These are phyloP conservation scores for Tetrahymena malaccensis DNA, from an alignment of 73 alveolate species.

Conservation along the genomic window DNA sequence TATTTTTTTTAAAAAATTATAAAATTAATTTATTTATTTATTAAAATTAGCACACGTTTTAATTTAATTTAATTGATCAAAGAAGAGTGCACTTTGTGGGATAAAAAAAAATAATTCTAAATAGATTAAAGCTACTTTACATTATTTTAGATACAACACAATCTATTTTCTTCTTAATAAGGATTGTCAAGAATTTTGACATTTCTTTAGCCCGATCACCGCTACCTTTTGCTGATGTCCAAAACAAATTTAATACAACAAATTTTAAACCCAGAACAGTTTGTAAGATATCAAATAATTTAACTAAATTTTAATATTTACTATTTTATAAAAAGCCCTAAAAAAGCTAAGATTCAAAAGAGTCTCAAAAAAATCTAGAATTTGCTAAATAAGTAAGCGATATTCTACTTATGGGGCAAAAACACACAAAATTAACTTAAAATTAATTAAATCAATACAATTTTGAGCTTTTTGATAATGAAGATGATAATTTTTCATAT, in stretches of 20 bases:
- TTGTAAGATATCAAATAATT: background rate
- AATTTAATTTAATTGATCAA: background rate
- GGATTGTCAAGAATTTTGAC: background rate
- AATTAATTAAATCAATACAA: background rate
- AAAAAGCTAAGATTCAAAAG: background rate
- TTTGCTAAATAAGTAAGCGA: background rate
- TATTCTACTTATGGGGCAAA: background rate
- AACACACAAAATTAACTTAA: background rate
- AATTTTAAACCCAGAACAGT: background rate
- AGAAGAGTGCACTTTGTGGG: background rate
- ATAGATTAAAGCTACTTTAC: background rate
- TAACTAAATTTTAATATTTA: background rate
- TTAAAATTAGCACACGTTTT: background rate
- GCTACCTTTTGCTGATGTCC: background rate
- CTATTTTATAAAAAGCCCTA: background rate
- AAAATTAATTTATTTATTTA: no score
- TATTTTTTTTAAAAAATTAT: no score
- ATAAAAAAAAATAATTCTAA: background rate
- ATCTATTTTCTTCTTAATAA: background rate
- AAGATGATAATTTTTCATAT: background rate
- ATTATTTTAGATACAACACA: background rate
- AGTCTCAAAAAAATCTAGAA: background rate
- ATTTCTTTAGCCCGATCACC: background rate
- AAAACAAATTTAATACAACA: background rate
- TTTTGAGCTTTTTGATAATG: background rate